Base-by-base conservation (phyloP, 2,329 filamentous ascomycete genomes). In the Rosellinia necatrix region DNA sequence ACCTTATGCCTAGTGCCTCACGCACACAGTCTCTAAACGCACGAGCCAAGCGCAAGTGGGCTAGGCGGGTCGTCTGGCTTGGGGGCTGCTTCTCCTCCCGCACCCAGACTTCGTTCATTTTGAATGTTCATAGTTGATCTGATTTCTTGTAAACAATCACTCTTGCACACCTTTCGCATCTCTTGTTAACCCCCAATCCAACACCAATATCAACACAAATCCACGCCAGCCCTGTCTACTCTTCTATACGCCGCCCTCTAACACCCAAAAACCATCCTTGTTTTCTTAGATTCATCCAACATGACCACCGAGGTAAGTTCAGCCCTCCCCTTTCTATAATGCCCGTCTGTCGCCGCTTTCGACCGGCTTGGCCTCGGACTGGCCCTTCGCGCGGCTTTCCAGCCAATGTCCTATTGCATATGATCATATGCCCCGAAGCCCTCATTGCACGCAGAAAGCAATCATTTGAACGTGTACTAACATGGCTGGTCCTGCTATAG, bases 401-500 rank as follows among this genome's bases (percentile, higher is more conserved):
- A 4, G 50, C 38, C 38, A 30, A 47, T 38, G 22, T 44, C n/a
- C 24, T 49, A 44, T 27, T 55, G 41, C 51, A 49, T 43, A 21
- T 42, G 27, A 34, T 46, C 22, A 21, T 52, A 27, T 19, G 27
- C 25, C 13, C 24, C 9, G 15, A 21, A 42, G 6, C 34, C 40
- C 32, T 15, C n/a, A 32, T 30, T 5, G 15, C 29, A 46, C 73
- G 68, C 61, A 57, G 59, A 64, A 13, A 50, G 57, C 51, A 48
- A 57, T 48, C 46, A 44, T 52, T 61, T 17, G 34, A 22, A 52
- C 17, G 34, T 58, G 21, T 65, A 64, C 69, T 71, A 64, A 71
- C 63, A 34, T 60, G 52, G 46, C 35, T 48, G 61, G 71, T 53
- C 68, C 61, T 66, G 59, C 66, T 74, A 60, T 74, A 88, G 86